These are phyloP conservation scores for Kwoniella dendrophila DNA, from an alignment of 768 basidiomycete genomes.

Conservation along the genomic window DNA sequence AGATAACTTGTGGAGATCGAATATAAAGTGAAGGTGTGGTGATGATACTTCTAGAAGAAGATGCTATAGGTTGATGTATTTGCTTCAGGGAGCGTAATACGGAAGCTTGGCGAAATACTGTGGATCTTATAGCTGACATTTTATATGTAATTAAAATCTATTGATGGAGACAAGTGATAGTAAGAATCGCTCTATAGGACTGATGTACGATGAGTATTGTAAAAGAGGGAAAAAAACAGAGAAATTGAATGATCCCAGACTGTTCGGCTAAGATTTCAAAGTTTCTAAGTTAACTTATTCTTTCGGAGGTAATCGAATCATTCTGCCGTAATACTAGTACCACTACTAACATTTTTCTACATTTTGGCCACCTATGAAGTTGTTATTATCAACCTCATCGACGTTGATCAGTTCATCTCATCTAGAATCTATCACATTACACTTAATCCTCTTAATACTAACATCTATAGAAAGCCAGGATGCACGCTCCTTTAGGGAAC, in stretches of 20 bases:
- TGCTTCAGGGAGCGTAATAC: background rate
- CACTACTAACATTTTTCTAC: background rate
- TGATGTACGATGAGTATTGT: background rate
- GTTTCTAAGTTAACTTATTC: background rate
- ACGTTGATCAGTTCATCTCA: background rate
- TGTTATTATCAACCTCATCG: background rate
- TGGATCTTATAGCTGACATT: background rate
- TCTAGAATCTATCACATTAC: too few relatives aligned
- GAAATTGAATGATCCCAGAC: background rate
- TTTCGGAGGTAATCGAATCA: slow-evolving; percentile 10
- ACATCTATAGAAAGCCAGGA: slow-evolving; percentile 4
- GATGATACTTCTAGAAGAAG: slow-evolving; percentile 3
- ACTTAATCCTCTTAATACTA: too few relatives aligned
- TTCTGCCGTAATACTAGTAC: background rate
- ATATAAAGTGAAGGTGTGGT: background rate
- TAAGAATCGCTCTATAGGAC: background rate
- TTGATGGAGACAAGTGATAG: background rate
- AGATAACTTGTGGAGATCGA: background rate
- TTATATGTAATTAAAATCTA: background rate
- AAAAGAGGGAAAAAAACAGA: background rate
- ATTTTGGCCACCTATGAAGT: background rate
- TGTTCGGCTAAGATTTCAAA: slow-evolving; percentile 6
- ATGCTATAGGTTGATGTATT: slow-evolving; percentile 10
- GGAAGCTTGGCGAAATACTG: background rate
- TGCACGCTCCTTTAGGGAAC: slow-evolving; percentile 46